A percentile compares a stretch with the other conserved stretches of the same genome.
These are phyloP conservation scores for Fusarium transvaalense DNA, from an alignment of 2,329 filamentous ascomycete genomes.

Conservation along the genomic window DNA sequence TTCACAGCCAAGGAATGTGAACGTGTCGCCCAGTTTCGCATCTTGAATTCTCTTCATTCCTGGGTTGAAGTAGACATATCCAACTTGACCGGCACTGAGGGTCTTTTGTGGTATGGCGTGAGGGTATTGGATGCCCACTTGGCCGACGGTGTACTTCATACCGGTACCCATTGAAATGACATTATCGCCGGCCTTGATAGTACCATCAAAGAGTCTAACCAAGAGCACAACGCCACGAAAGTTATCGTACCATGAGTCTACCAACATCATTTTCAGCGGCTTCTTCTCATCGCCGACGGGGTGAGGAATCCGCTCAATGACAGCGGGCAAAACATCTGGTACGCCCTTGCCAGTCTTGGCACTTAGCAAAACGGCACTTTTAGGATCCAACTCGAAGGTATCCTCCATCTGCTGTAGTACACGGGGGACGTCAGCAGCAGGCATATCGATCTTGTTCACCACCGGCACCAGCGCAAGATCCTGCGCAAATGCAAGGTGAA, in stretches of 20 bases:
- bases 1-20: constrained; percentile 84
- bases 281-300: constrained; percentile 79
- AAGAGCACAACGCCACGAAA: constrained; percentile 94
- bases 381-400: constrained; percentile 87
- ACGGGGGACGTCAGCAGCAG: constrained; percentile 86
- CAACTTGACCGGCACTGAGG: constrained; percentile 91
- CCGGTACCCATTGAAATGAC: constrained; percentile 91
- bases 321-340: constrained; percentile 81
- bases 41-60: constrained; percentile 98
- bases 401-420: constrained; percentile 88
- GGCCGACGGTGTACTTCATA: constrained; percentile 90
- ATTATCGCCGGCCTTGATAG: constrained; percentile 83
- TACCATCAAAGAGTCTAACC: constrained; percentile 91
- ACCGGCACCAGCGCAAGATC: constrained; percentile 89
- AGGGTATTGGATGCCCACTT: constrained; percentile 97
- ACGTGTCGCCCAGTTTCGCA: constrained; percentile 95
- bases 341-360: constrained; percentile 96
- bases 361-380: constrained; percentile 78
- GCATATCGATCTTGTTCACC: constrained; percentile 96
- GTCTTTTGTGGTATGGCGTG: constrained; percentile 83
- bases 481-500: constrained; percentile 96
- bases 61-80: constrained; percentile 97
- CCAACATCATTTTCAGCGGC: constrained; percentile 85
- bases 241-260: constrained; percentile 98
- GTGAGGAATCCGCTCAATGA: constrained; percentile 86